Evolutionary conservation across 2,329 filamentous ascomycete species (phyloP), one percentile per base, ranked within the genome.

Genomic region (Neoscytalidium dimidiatum): DNA sequence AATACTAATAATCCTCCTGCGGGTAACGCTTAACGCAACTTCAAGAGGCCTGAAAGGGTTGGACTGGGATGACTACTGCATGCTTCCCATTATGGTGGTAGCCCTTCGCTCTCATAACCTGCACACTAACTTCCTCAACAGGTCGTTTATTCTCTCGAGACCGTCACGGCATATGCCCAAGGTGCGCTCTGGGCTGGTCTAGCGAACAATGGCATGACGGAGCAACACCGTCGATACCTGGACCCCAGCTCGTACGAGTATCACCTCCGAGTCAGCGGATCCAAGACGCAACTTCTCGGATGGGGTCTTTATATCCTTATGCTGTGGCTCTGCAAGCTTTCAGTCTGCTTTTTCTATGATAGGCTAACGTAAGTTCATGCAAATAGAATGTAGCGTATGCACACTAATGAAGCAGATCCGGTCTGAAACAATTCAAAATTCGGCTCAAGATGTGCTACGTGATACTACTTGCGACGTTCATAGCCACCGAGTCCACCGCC

Each of bases 151-250:
- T 77, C 79, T 1, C 71, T 82, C 3, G 82, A 87, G 71, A 82
- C 84, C 0, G 78, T 74, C n/a, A 75, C 83, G 13, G 82, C 80
- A 21, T 83, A 85, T 67, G 78, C 77, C 21, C 81, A 85, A 17
- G 82, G 82, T 19, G 80, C 81, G 13, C 76, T 74, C 64, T 83
- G 79, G 56, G 74, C 78, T 49, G 85, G 85, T 0, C 75, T 87
- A 3, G 84, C 85, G 19, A 87, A 88, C 68, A 86, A 85, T 68
- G 74, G 79, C 64, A 86, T 88, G 83, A 83, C 85, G 2, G 75
- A 81, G 14, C 78, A 78, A 21, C 72, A 85, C 66, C 81, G 86
- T 6, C 72, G 69, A 4, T 72, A 77, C 0, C 75, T 88, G 11
- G 75, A 77, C 3, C 77, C 81, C 0, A 65, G 74, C 7, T 80